These are phyloP conservation scores for Pseudopithomyces chartarum DNA, from an alignment of 2,329 filamentous ascomycete species.

Conservation along the genomic window DNA sequence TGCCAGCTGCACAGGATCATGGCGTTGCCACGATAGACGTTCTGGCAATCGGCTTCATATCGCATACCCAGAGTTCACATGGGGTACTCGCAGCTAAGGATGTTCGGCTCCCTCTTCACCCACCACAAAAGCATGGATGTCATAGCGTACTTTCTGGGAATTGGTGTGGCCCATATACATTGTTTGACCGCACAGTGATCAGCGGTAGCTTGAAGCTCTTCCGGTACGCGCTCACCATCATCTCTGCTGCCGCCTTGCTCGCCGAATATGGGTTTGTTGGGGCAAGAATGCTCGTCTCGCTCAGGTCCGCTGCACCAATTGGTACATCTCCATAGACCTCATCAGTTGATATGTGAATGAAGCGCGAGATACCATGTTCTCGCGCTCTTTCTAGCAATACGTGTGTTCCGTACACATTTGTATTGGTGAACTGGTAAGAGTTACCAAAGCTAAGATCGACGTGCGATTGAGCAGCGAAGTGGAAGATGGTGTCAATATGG, in stretches of 20 bases:
- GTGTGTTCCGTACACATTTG: slow-evolving; percentile 84
- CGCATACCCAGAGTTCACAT: too few species aligned
- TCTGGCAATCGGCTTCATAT: too few species aligned
- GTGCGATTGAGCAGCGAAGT: slow-evolving; percentile 85
- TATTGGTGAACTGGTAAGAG: slow-evolving; percentile 79
- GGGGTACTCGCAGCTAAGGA: too few species aligned
- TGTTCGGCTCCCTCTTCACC: too few species aligned
- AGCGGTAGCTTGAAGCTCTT: slow-evolving; percentile 81
- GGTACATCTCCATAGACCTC: slow-evolving; percentile 84
- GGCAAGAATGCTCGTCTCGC: slow-evolving; percentile 74
- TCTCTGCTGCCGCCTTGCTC: slow-evolving; percentile 80
- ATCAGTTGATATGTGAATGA: slow-evolving; percentile 83
- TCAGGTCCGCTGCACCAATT: slow-evolving; percentile 71
- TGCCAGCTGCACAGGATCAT: too few species aligned
- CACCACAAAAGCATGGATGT: too few species aligned
- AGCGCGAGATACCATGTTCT: slow-evolving; percentile 71
- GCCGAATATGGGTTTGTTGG: slow-evolving; percentile 84
- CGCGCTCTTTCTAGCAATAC: slow-evolving; percentile 78
- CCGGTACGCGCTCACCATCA: slow-evolving; percentile 85
- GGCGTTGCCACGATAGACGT: too few species aligned
- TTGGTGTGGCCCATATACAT: slow-evolving; percentile 84
- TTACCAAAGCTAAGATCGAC: slow-evolving; percentile 84
- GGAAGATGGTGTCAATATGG: slow-evolving; percentile 78
- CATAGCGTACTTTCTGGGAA: slow-evolving; percentile 74
- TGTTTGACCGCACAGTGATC: slow-evolving; percentile 82